Percentiles rank a stretch among this genome's conserved stretches.
phyloP scores from a whole-genome alignment of 192 early-diverging fungal genomes.

The Kickxella alabastrina region DNA sequence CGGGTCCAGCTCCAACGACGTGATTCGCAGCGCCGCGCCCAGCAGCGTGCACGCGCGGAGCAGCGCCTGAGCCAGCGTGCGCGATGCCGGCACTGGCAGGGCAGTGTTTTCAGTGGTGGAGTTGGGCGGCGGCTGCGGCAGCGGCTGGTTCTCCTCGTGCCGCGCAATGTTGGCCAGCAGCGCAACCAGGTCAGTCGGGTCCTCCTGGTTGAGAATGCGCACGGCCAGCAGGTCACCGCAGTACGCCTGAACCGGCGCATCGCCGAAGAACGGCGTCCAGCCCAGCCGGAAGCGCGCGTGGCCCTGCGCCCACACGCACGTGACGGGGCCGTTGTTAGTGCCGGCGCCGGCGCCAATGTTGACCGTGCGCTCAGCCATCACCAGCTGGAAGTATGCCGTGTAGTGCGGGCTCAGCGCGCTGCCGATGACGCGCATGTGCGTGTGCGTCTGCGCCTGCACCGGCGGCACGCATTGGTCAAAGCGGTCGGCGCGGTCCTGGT shows the following conservation, averaged over 20 bases:
- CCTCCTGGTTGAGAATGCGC: constrained; percentile 49
- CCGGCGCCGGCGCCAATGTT: constrained; percentile 19
- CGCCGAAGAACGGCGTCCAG: constrained; percentile 50
- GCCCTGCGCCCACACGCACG: constrained; percentile 42
- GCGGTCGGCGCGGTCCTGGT: constrained; percentile 21
- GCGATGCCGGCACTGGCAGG: constrained; percentile 25
- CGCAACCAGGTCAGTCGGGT: constrained; percentile 47
- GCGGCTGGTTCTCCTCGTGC: constrained; percentile 34
- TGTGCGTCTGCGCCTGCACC: constrained; percentile 4
- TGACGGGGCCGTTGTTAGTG: constrained; percentile 1
- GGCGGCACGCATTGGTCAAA: constrained; percentile 39
- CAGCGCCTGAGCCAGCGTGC: constrained; percentile 43
- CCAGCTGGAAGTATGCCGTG: constrained; percentile 46
- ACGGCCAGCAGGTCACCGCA: constrained; percentile 49
- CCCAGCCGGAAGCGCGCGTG: constrained; percentile 42
- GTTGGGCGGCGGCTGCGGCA: constrained; percentile 10
- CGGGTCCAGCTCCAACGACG: constrained; percentile 39
- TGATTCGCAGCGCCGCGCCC: constrained; percentile 24
- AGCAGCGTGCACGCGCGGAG: constrained; percentile 37
- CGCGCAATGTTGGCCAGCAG: constrained; percentile 45
- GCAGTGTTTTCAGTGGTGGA: neutral
- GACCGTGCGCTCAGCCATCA: constrained; percentile 20
- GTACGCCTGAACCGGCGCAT: constrained; percentile 36
- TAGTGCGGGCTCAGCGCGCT: constrained; percentile 48
- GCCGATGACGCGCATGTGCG: constrained; percentile 34